Evolutionary conservation across 352 stramenopile species (phyloP).

Genomic region (Phytophthora quininea): DNA sequence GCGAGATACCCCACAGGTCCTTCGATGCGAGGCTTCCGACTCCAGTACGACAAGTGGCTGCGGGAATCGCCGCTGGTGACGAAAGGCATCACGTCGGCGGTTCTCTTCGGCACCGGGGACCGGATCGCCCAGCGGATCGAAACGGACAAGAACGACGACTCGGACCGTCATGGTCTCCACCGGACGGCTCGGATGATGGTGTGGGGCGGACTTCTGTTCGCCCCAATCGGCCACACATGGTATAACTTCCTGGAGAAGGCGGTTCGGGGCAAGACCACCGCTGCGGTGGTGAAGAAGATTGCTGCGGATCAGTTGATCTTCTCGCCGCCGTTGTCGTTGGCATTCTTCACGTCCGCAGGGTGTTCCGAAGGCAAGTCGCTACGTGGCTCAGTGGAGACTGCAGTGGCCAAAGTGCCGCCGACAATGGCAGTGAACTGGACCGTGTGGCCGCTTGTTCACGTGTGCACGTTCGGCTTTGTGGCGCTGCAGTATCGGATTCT

Average conservation of each 20-base stretch:
- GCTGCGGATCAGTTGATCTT: conserved; percentile 46
- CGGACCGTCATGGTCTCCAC: conserved; percentile 26
- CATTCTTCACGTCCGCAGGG: conserved; percentile 46
- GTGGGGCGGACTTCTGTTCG: conserved; percentile 89
- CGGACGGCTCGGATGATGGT: conserved; percentile 74
- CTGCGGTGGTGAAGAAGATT: conserved; percentile 43
- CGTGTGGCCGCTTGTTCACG: conserved; percentile 51
- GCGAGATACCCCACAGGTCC: neutral
- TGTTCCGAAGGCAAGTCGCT: conserved; percentile 34
- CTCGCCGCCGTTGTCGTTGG: conserved; percentile 34
- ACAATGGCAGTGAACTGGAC: conserved; percentile 49
- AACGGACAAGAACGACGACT: conserved; percentile 1
- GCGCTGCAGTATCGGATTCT: conserved; percentile 54
- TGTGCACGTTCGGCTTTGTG: conserved; percentile 52
- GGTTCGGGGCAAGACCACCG: conserved; percentile 29
- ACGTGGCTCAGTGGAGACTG: conserved; percentile 26
- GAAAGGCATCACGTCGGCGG: conserved; percentile 69
- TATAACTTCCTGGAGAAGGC: conserved; percentile 86
- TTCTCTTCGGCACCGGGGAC: conserved; percentile 75
- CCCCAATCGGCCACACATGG: conserved; percentile 89
- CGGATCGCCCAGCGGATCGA: conserved; percentile 59
- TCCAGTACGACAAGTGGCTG: conserved; percentile 64
- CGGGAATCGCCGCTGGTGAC: conserved; percentile 59
- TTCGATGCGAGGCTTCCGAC: conserved; percentile 47
- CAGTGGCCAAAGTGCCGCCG: conserved; percentile 38